Conservation (phyloP, 2,329 filamentous ascomycete genomes). For the Diaporthe velutina region DNA sequence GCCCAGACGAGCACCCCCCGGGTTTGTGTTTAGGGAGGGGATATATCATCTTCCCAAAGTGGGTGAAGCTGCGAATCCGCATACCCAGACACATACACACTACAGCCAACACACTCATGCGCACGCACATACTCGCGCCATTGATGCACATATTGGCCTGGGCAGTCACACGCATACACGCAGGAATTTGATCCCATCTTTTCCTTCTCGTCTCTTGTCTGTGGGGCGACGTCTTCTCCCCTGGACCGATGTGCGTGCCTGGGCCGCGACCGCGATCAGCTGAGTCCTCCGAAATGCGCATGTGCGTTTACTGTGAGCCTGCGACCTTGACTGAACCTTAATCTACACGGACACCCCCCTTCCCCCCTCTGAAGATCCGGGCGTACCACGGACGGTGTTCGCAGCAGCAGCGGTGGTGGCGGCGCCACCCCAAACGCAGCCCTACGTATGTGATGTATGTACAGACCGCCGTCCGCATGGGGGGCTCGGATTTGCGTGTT, state of each 20-base stretch:
- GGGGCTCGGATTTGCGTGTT: neutral
- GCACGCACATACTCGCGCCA: neutral
- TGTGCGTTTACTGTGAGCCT: neutral
- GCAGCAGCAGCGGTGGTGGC: constrained; percentile 8
- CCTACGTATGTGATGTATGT: constrained; percentile 17
- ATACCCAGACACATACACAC: neutral
- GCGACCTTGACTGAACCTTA: constrained; percentile 31
- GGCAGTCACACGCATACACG: constrained; percentile 7
- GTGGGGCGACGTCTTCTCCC: neutral
- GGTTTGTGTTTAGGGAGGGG: constrained; percentile 4
- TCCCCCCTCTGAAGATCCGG: neutral
- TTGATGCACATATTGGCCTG: neutral
- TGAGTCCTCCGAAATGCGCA: neutral
- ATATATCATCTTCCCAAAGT: constrained; percentile 17
- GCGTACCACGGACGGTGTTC: constrained; percentile 20
- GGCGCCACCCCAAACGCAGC: constrained; percentile 27
- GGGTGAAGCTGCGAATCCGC: constrained; percentile 25
- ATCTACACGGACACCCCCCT: neutral
- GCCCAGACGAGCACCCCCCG: neutral
- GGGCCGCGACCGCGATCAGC: constrained; percentile 3
- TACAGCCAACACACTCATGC: neutral
- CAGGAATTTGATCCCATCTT: constrained; percentile 10
- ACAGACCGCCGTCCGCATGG: neutral
- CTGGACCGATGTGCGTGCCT: constrained; percentile 11
- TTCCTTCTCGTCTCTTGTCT: constrained; percentile 10